Percentiles rank a stretch among this genome's conserved stretches.
Evolutionary conservation across 192 early-diverging fungal species (phyloP).

Genomic region (Jimgerdemannia flammicorona): DNA sequence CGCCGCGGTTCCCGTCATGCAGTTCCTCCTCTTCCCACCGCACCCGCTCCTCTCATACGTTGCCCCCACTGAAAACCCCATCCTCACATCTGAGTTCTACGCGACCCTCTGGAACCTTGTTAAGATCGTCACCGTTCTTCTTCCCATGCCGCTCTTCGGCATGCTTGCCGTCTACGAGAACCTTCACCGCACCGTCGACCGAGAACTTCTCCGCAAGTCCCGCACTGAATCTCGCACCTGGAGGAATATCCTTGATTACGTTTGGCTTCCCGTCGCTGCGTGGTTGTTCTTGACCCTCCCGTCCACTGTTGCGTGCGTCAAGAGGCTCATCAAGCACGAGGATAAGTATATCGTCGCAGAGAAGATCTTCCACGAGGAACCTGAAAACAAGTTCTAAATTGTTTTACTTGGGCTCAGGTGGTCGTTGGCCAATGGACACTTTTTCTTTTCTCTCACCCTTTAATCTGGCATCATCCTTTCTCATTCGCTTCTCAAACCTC

Average conservation of each 20-base stretch:
- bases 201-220: constrained; percentile 30
- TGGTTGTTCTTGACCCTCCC: constrained; percentile 51
- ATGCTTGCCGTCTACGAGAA: constrained; percentile 40
- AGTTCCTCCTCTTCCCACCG: constrained; percentile 37
- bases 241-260: constrained; percentile 34
- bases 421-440: neutral
- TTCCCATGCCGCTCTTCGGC: constrained; percentile 40
- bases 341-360: constrained; percentile 36
- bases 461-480: neutral
- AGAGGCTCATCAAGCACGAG: constrained; percentile 26
- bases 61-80: constrained; percentile 25
- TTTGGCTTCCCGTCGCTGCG: constrained; percentile 37
- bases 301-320: constrained; percentile 39
- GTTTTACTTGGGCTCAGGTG: no score
- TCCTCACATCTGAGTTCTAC: constrained; percentile 37
- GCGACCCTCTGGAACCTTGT: constrained; percentile 31
- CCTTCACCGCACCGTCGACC: constrained; percentile 37
- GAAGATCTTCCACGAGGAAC: constrained; percentile 30
- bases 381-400: no score
- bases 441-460: constrained; percentile 1
- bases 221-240: constrained; percentile 30
- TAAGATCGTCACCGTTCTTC: constrained; percentile 32
- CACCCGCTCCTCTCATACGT: constrained; percentile 18
- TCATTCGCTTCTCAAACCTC: neutral
- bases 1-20: constrained; percentile 45